phyloP scores from a whole-genome alignment of 2,329 filamentous ascomycete species.

The Diaporthe aspalathi region DNA sequence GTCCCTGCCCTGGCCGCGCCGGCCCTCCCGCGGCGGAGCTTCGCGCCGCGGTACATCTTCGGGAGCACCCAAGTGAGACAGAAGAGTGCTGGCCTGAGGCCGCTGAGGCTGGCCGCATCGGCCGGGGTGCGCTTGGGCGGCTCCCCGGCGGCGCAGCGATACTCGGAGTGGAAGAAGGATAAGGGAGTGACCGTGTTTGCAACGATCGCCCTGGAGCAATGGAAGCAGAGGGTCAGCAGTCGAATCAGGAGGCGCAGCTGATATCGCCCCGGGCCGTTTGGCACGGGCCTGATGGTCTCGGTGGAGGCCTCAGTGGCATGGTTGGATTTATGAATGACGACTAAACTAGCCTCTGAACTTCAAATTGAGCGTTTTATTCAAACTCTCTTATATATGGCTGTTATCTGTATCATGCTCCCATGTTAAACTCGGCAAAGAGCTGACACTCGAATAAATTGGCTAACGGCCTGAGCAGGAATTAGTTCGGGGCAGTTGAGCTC shows the following conservation, averaged over 20 bases:
- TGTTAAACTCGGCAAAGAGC: background rate
- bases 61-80: slow-evolving; percentile 19
- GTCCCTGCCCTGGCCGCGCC: background rate
- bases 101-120: slow-evolving; percentile 13
- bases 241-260: slow-evolving; percentile 15
- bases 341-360: background rate
- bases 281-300: too few species aligned
- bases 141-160: background rate
- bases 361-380: background rate
- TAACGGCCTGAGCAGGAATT: too few species aligned
- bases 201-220: slow-evolving; percentile 20
- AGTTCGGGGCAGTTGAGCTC: too few species aligned
- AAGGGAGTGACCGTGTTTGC: slow-evolving; percentile 20
- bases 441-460: background rate
- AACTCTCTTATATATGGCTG: too few species aligned
- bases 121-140: background rate
- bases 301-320: background rate
- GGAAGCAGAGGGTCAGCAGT: slow-evolving; percentile 23
- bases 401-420: background rate
- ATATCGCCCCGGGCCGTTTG: too few species aligned
- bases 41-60: slow-evolving; percentile 1
- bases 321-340: slow-evolving; percentile 2
- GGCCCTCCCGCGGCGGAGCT: background rate
- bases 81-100: background rate
- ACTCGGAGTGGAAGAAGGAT: slow-evolving; percentile 26